Base-by-base conservation (phyloP, 148 eudicot species). In the Oxyria digyna region DNA sequence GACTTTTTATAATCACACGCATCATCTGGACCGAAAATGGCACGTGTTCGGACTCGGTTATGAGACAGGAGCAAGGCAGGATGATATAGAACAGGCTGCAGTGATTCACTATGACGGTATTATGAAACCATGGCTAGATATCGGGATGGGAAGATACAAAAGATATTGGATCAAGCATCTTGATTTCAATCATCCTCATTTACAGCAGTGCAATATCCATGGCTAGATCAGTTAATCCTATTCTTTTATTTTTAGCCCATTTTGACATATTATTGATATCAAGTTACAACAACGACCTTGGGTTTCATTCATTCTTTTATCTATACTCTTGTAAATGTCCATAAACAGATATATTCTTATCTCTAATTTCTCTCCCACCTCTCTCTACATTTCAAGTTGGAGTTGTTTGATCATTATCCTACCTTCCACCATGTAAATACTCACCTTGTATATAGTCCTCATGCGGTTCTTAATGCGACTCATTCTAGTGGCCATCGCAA, bases 51-150 rank as follows among this genome's bases (percentile, higher is more conserved):
- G 99, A 33, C 77, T 95, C 21, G 99, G 99, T 15, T 79, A 75
- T 21, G 96, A 88, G 38, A 69, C 85, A 1, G 84, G 78, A n/a
- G 72, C 88, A 66, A 84, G 52, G 67, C 71, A 24, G 23, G 78
- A 70, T 31, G 82, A 85, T 57, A 85, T 94, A 27, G 85, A 88
- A 33, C 71, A 71, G 67, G 99, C 92, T 42, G 86, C 91, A 46
- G 99, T 88, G 37, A 41, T 95, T 73, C 99, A 95, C 80, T 95
- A 80, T 31, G 93, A 95, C 20, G 99, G 99, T 57, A 77, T 88
- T 50, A 74, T 79, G 85, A 95, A 95, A 74, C 99, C 99, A 6
- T 95, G 99, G 99, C 77, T 95, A 72, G 99, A 91, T 77, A 85
- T 88, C 29, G 99, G 96, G 46, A 67, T 85, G 18, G 82, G 78